Evolutionary conservation across 148 eudicot genomes (phyloP), one percentile per base, ranked within the genome.

Genomic region (Dysphania ambrosioides): DNA sequence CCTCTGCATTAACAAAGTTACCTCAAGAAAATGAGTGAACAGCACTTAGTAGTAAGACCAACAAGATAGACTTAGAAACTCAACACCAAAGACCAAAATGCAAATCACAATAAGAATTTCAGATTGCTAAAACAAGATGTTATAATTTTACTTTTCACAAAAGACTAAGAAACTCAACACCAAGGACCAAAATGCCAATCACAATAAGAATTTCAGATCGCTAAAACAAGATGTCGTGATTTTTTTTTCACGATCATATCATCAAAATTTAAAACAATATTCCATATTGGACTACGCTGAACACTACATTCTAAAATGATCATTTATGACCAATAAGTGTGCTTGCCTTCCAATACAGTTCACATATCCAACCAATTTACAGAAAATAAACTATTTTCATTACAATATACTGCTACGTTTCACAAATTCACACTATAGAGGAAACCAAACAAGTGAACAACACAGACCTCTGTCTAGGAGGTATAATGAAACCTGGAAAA

Each of bases 1-100:
- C 97, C 72, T 80, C 98, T 93, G 84, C 70, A 78, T 75, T 60
- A 72, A 42, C 19, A 70, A 9, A 64, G 16, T 18, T 36, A 30
- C 30, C 49, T 63, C 15, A 3, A 10, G 15, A 26, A 58, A 58
- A 3, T 40, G 44, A 36, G 26, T 21, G 13, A 65, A 65, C 15
- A 65, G 21, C 44, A 65, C 8, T 21, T 11, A 65, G 4, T 31
- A 7, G 35, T n/a, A 64, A 34, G 27, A 64, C 68, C 68, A 64
- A 35, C 18, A 5, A 15, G 3, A 44, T 44, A 44, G 15, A 12
- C 19, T 44, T 12, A 44, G 51, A 16, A 44, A 4, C 51, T 44
- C 13, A 11, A 44, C 51, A 44, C n/a, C n/a, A n/a, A n/a, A n/a
- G n/a, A n/a, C n/a, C n/a, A n/a, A n/a, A n/a, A n/a, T n/a, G 68